Conservation (phyloP, 2,329 filamentous ascomycete species). For the Scedosporium dehoogii region DNA sequence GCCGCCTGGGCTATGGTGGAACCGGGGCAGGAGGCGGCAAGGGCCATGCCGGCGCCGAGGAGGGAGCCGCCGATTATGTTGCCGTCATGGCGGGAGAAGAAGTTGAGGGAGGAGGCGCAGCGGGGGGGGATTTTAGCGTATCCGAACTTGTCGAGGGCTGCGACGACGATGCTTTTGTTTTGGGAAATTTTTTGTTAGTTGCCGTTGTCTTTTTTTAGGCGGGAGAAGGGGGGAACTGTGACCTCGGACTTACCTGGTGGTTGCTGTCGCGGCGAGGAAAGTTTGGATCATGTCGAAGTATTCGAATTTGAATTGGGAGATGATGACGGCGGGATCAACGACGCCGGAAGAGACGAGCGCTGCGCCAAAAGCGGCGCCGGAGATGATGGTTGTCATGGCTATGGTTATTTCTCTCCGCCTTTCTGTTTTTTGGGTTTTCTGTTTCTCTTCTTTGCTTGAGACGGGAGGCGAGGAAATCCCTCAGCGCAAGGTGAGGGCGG, state of each 20-base stretch:
- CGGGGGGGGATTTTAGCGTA: slow-evolving; percentile 36
- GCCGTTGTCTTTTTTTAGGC: background rate
- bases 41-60: slow-evolving; percentile 55
- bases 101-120: slow-evolving; percentile 37
- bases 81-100: slow-evolving; percentile 48
- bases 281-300: slow-evolving; percentile 58
- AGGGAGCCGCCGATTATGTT: slow-evolving; percentile 55
- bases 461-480: background rate
- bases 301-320: slow-evolving; percentile 48
- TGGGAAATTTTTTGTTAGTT: background rate
- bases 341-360: slow-evolving; percentile 52
- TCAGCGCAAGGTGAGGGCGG: background rate
- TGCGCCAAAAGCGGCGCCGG: slow-evolving; percentile 51
- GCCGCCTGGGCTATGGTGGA: slow-evolving; percentile 53
- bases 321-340: slow-evolving; percentile 48
- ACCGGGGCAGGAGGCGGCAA: slow-evolving; percentile 56
- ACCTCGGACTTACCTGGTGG: slow-evolving; percentile 44
- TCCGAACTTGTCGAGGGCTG: slow-evolving; percentile 31
- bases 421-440: background rate
- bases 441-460: background rate
- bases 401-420: background rate
- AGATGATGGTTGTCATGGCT: slow-evolving; percentile 20
- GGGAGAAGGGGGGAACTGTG: background rate
- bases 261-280: slow-evolving; percentile 52
- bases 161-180: slow-evolving; percentile 35